These are phyloP conservation scores for Populus pruinosa DNA, from an alignment of 345 rosid species.

Conservation along the genomic window DNA sequence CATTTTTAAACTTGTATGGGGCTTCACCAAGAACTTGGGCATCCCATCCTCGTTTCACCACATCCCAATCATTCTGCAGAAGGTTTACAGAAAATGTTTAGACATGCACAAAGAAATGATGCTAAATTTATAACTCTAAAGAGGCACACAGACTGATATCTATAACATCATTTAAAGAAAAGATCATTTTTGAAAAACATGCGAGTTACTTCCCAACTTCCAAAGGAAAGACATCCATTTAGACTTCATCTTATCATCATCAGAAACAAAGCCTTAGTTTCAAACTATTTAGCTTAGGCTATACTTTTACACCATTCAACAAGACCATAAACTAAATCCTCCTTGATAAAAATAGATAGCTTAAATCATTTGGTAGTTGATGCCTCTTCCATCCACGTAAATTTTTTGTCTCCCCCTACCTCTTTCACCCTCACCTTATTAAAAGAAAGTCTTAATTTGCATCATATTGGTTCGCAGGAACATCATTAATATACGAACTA, in stretches of 20 bases:
- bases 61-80: slow-evolving; percentile 87
- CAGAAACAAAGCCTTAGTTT: neutral
- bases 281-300: neutral
- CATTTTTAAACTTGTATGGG: slow-evolving; percentile 71
- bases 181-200: neutral
- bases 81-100: neutral
- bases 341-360: neutral
- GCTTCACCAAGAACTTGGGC: slow-evolving; percentile 99
- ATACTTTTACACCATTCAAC: neutral
- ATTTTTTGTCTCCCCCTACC: neutral
- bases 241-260: neutral
- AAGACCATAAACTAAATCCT: neutral
- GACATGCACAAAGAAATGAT: neutral
- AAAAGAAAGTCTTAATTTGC: neutral
- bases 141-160: neutral
- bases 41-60: slow-evolving; percentile 96
- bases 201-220: neutral
- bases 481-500: neutral
- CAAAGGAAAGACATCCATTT: neutral
- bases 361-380: neutral
- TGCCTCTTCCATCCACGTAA: neutral
- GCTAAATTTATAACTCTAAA: neutral
- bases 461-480: neutral
- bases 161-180: neutral
- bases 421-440: neutral